Evolutionary conservation across 306 rosid genomes (phyloP), one percentile per base, ranked within the genome.

Genomic region (Vigna reflexopilosa): DNA sequence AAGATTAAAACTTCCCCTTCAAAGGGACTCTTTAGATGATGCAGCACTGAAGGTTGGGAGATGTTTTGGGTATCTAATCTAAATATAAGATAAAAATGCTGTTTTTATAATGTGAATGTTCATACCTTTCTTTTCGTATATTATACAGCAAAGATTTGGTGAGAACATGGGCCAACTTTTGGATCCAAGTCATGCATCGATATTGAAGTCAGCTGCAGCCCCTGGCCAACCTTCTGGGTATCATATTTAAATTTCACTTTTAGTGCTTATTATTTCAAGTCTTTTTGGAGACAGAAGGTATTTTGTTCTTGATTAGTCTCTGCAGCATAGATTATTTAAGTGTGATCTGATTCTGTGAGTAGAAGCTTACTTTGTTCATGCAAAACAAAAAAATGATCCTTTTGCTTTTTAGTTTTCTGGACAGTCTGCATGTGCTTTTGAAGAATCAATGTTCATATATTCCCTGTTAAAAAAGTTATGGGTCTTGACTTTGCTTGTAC

Each of bases 151-250:
- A 82, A 87, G 99, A 82, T 96, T 85, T 81, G 90, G 98, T 45
- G 99, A 96, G 76, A 96, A 87, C 87, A 91, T 91, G 83, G 89
- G 98, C 76, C 97, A 86, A 75, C 91, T 96, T 76, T 84, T 93
- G 90, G 99, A 96, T 78, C 91, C 88, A 28, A 91, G 80, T 84
- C 94, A 96, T 55, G 86, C 98, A 75, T 86, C 99, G 30, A 81
- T 96, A 69, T 80, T 93, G 57, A 96, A 93, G 96, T 90, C 99
- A 80, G 90, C 94, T 83, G 89, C 90, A 47, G 96, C 94, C 73
- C 26, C 90, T 77, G 91, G 98, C 83, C 98, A 95, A 85, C 89
- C 98, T 72, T 91, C 99, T 56, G 99, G 99, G 99, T 96, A 58
- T 56, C 7, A 74, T 84, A 83, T 62, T 69, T 30, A 7, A 40